phyloP scores from a whole-genome alignment of 78 protist species.

The Dictyostelium intermedium region DNA sequence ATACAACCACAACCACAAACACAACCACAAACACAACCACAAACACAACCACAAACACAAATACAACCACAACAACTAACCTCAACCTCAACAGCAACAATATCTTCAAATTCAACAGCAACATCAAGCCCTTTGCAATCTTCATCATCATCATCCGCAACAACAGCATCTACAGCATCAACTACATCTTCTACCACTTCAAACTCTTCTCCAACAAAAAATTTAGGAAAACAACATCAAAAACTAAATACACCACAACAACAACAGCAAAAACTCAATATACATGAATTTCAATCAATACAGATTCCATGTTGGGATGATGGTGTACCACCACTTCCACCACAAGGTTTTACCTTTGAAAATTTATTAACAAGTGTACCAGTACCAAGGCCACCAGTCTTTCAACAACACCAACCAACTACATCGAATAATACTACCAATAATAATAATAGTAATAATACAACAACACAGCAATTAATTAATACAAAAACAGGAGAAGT shows the following conservation, averaged over 20 bases:
- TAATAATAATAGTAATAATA: not conserved
- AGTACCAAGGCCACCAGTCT: not conserved
- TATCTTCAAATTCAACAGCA: not conserved
- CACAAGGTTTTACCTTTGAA: not conserved
- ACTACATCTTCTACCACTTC: not conserved
- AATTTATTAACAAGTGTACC: conserved; percentile 33
- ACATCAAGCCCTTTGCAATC: not conserved
- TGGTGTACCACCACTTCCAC: not conserved
- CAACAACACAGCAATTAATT: not conserved
- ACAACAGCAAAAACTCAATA: not conserved
- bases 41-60: not conserved
- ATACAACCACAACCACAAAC: not conserved
- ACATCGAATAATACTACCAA: not conserved
- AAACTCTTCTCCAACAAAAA: not conserved
- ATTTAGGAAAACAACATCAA: not conserved
- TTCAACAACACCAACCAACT: not conserved
- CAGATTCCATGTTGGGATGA: not conserved
- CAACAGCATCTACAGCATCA: not conserved
- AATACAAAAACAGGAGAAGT: not conserved
- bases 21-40: not conserved
- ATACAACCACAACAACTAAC: not conserved
- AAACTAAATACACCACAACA: not conserved
- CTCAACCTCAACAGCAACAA: not conserved
- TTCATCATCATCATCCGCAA: not conserved
- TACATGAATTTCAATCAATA: not conserved